These are phyloP conservation scores for Proliferodiscus dingleyae DNA, from an alignment of 2,329 filamentous ascomycete genomes.

Conservation along the genomic window DNA sequence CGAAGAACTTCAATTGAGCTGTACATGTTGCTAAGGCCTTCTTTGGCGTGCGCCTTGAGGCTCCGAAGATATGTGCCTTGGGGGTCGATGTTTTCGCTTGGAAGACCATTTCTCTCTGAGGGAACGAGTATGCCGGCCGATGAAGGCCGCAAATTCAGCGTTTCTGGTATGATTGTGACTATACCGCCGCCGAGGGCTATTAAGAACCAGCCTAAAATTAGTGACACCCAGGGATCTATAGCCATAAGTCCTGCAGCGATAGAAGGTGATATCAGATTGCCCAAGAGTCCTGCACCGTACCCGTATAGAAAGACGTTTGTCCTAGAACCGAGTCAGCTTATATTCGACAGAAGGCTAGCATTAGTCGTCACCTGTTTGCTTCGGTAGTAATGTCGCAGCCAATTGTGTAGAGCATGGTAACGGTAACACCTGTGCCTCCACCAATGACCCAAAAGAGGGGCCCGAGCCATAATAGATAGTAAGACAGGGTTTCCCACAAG, in stretches of 20 bases:
- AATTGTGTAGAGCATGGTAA: slow-evolving; percentile 33
- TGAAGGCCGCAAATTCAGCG: slow-evolving; percentile 21
- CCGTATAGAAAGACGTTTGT: slow-evolving; percentile 35
- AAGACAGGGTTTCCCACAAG: slow-evolving; percentile 32
- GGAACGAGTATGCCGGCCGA: slow-evolving; percentile 9
- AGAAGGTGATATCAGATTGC: slow-evolving; percentile 35
- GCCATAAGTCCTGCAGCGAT: slow-evolving; percentile 35
- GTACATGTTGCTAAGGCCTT: slow-evolving; percentile 15
- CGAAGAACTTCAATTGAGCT: slow-evolving; percentile 22
- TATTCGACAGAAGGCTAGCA: not conserved
- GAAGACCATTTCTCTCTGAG: slow-evolving; percentile 1
- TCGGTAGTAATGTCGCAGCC: slow-evolving; percentile 35
- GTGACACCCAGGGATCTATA: slow-evolving; percentile 25
- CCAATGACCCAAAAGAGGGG: slow-evolving; percentile 32
- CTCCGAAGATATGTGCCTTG: slow-evolving; percentile 1
- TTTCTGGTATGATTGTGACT: slow-evolving; percentile 30
- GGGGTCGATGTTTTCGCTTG: not conserved
- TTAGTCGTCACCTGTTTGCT: slow-evolving; percentile 30
- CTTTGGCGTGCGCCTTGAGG: slow-evolving; percentile 10
- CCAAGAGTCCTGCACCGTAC: slow-evolving; percentile 28
- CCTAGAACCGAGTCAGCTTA: slow-evolving; percentile 21
- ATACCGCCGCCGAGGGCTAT: slow-evolving; percentile 17
- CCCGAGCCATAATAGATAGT: slow-evolving; percentile 33
- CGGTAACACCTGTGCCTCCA: slow-evolving; percentile 33
- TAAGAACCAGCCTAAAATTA: slow-evolving; percentile 15